Base-by-base conservation (phyloP, 73 alveolate species). In the Paramecium biaurelia region DNA sequence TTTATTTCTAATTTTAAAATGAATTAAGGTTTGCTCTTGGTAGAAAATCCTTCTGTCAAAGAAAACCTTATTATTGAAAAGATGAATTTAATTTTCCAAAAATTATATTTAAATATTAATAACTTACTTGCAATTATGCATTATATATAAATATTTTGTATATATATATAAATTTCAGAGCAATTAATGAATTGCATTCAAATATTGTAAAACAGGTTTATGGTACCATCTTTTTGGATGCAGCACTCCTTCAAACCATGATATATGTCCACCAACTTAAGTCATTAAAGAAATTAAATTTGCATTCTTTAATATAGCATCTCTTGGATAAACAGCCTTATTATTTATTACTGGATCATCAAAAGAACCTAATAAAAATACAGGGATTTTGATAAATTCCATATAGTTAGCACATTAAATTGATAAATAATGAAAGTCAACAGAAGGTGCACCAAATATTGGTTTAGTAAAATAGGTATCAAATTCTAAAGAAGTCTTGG, bases 201-300 rank as follows among this genome's bases (percentile, higher is more conserved):
- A 58, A 20, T 63, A 86, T 37, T 86, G 67, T 6, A 89, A 34
- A 43, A 82, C 87, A n/a, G 94, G 94, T 70, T 89, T 70, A 57
- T 41, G 32, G 41, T 89, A 70, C 94, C 94, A 89, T 70, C 92
- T 70, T 34, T 41, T 30, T 2, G 94, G 94, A 70, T 76, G 15
- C 12, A 70, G 41, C 20, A 89, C 49, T 45, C 92, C 85, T 72
- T 89, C 89, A 45, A 89, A 89, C 94, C 94, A 89, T 23, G 85
- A 76, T 8, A 89, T 82, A 70, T 89, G 94, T 21, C 94, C 94
- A 12, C 92, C 94, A 38, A 85, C 74, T 43, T 45, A 7, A 1
- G 90, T 79, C 70, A 79, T 43, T 43, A 79, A 79, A 2, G 74
- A 79, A 5, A 79, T 79, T 43, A 79, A 15, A 43, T 79, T 42